Conservation (phyloP, 495 filamentous ascomycete species). For the Talaromyces borbonicus region DNA sequence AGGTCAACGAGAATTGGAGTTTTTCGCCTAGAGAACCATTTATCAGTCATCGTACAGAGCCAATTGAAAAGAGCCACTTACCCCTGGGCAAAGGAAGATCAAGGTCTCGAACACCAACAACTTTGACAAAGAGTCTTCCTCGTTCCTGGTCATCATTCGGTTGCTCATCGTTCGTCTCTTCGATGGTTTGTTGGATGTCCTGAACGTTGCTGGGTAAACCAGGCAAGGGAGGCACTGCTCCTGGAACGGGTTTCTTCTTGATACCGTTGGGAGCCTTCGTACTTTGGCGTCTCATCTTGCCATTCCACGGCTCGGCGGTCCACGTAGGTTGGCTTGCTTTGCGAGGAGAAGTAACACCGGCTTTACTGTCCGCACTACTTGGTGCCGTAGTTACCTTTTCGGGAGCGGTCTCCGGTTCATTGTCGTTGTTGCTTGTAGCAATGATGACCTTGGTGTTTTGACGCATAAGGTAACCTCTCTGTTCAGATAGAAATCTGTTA, state of each 20-base stretch:
- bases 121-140: slow-evolving; percentile 93
- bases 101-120: slow-evolving; percentile 90
- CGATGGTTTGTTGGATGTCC: slow-evolving; percentile 48
- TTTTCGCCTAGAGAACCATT: slow-evolving; percentile 53
- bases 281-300: slow-evolving; percentile 58
- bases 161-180: slow-evolving; percentile 50
- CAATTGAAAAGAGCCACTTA: slow-evolving; percentile 34
- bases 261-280: slow-evolving; percentile 47
- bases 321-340: slow-evolving; percentile 77
- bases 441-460: slow-evolving; percentile 97
- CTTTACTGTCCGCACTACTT: slow-evolving; percentile 37
- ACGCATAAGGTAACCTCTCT: slow-evolving; percentile 98
- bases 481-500: slow-evolving; percentile 25
- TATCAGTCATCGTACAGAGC: slow-evolving; percentile 18
- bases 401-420: slow-evolving; percentile 27
- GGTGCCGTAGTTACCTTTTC: slow-evolving; percentile 45
- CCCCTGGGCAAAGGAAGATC: slow-evolving; percentile 85
- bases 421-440: slow-evolving; percentile 58
- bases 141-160: slow-evolving; percentile 75
- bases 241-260: slow-evolving; percentile 52
- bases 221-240: slow-evolving; percentile 71
- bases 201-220: slow-evolving; percentile 74
- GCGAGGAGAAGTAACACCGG: slow-evolving; percentile 60
- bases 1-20: slow-evolving; percentile 83
- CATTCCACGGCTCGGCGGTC: slow-evolving; percentile 96